Conservation (phyloP, 2,329 filamentous ascomycete species). For the Hortaea werneckii region DNA sequence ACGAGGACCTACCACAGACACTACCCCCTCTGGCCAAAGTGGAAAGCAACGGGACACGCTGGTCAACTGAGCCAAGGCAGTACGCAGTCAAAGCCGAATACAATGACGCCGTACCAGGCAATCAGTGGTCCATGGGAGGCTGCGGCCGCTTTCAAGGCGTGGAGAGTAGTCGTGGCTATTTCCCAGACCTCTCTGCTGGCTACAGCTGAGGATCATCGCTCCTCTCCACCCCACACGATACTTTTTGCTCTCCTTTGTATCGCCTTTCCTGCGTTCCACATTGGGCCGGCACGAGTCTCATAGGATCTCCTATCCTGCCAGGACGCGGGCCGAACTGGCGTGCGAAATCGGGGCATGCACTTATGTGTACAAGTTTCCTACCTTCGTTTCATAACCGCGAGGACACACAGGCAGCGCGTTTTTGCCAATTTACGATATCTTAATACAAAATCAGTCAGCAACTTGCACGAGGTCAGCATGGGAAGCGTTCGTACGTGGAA, state of each 20-base stretch:
- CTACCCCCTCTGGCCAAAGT: constrained; percentile 22
- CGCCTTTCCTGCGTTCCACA: background rate
- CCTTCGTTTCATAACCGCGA: background rate
- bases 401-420: background rate
- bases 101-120: constrained; percentile 24
- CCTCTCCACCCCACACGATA: background rate
- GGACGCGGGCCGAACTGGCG: background rate
- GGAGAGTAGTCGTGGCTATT: constrained; percentile 38
- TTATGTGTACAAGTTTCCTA: background rate
- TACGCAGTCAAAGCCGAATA: constrained; percentile 34
- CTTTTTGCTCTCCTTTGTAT: background rate
- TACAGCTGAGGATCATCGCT: background rate
- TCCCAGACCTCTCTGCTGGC: constrained; percentile 28
- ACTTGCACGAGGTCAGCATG: background rate
- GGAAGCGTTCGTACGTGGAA: background rate
- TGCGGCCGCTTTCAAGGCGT: constrained; percentile 37
- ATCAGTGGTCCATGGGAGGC: constrained; percentile 27
- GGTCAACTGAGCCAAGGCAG: constrained; percentile 22
- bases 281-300: background rate
- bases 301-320: background rate
- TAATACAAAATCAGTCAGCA: background rate
- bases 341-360: background rate
- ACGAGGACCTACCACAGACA: constrained; percentile 28
- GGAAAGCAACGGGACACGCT: constrained; percentile 13
- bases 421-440: background rate